These are phyloP conservation scores for Meyerozyma smithsonii DNA, from an alignment of 1,139 yeast genomes.

Conservation along the genomic window DNA sequence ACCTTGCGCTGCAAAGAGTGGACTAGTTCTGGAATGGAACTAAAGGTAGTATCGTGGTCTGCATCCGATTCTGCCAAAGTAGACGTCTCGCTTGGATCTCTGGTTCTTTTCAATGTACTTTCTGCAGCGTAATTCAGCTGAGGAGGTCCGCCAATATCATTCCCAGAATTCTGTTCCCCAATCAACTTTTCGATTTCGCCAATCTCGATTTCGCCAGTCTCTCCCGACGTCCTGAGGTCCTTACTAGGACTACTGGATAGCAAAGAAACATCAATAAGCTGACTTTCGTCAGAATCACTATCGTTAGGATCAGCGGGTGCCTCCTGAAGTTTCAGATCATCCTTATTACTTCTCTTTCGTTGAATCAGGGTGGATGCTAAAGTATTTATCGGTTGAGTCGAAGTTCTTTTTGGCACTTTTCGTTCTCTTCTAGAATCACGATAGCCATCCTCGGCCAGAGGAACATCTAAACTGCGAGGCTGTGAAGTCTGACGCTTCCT, in stretches of 20 bases:
- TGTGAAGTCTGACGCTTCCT: background rate
- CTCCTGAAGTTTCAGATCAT: background rate
- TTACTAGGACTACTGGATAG: constrained; percentile 11
- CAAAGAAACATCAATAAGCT: constrained; percentile 7
- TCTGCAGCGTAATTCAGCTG: too few relatives aligned
- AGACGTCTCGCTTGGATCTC: too few relatives aligned
- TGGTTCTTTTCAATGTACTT: too few relatives aligned
- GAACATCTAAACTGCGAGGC: background rate
- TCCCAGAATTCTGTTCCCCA: too few relatives aligned
- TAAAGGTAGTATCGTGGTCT: too few relatives aligned
- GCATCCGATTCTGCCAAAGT: too few relatives aligned
- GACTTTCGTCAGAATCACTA: constrained; percentile 7
- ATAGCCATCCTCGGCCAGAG: background rate
- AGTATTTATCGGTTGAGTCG: background rate
- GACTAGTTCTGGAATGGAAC: background rate
- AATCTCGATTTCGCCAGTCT: background rate
- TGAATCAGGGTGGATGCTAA: background rate
- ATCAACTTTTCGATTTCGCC: background rate
- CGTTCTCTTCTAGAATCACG: background rate
- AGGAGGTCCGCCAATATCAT: too few relatives aligned
- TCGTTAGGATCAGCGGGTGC: constrained; percentile 1
- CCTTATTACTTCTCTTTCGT: background rate
- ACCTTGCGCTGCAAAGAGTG: constrained; percentile 4
- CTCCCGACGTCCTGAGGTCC: too few relatives aligned
- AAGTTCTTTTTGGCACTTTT: background rate